Percentiles rank a stretch among this genome's conserved stretches.
These are phyloP conservation scores for Tricholoma terreum DNA, from an alignment of 768 basidiomycete species.

Conservation along the genomic window DNA sequence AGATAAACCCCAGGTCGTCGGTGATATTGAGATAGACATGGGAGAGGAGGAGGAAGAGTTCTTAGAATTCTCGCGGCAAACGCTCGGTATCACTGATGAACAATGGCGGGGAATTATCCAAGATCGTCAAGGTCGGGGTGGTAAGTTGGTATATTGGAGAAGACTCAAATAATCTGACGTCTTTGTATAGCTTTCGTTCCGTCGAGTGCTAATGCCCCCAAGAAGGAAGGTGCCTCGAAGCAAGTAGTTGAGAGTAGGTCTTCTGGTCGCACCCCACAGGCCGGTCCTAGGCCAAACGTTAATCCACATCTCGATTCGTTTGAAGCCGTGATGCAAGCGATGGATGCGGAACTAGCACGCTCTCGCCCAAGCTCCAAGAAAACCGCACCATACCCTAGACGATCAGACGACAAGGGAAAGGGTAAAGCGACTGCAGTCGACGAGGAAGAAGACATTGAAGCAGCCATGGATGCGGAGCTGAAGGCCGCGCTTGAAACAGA, in stretches of 20 bases:
- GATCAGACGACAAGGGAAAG: slow-evolving; percentile 31
- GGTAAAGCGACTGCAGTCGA: slow-evolving; percentile 39
- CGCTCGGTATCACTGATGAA: slow-evolving; percentile 83
- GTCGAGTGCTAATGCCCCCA: slow-evolving; percentile 26
- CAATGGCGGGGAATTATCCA: slow-evolving; percentile 86
- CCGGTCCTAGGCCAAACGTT: slow-evolving; percentile 38
- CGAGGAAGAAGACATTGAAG: slow-evolving; percentile 68
- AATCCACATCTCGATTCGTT: slow-evolving; percentile 87
- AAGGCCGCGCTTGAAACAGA: slow-evolving; percentile 53
- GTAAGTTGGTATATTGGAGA: slow-evolving; percentile 42
- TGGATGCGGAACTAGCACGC: slow-evolving; percentile 79
- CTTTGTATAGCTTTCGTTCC: slow-evolving; percentile 57
- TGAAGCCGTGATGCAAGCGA: slow-evolving; percentile 93
- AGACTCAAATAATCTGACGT: slow-evolving; percentile 2
- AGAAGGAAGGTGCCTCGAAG: slow-evolving; percentile 6
- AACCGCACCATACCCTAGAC: slow-evolving; percentile 8
- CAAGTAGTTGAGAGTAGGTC: neutral
- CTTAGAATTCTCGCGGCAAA: slow-evolving; percentile 89
- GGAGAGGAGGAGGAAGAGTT: slow-evolving; percentile 92
- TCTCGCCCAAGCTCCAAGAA: slow-evolving; percentile 31
- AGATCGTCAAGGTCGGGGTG: slow-evolving; percentile 77
- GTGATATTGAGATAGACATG: slow-evolving; percentile 89
- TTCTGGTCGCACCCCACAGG: slow-evolving; percentile 15
- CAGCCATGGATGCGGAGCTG: slow-evolving; percentile 89
- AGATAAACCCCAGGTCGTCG: slow-evolving; percentile 79